Evolutionary conservation across 2,329 filamentous ascomycete species (phyloP), one percentile per base, ranked within the genome.

Genomic region (Mycogone perniciosa): DNA sequence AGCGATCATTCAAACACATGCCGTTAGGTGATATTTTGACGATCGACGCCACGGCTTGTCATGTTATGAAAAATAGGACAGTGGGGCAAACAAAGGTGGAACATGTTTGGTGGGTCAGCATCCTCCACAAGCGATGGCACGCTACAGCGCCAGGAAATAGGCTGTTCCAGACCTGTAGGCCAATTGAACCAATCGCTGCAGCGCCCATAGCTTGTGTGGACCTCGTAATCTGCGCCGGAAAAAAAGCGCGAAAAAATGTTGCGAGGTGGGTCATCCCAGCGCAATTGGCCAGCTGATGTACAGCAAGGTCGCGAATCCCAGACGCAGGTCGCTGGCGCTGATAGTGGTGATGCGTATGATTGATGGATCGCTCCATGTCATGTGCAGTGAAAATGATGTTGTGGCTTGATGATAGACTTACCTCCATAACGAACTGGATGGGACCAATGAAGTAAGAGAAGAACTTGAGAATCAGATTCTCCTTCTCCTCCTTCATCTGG

Each of bases 401-500:
- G 48, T 31, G 31, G 37, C 13, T 34, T 51, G 49, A 29, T 70
- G 30, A 45, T 13, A 51, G 30, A 47, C 81, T 65, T 68, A 85
- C 86, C 83, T 92, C 88, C 89, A 95, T 95, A 67, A 95, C 89
- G 71, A 92, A 92, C 68, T 95, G 89, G 59, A 95, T 92, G 27
- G 90, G 90, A 59, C 90, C 90, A 50, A 93, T 76, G 69, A 95
- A 95, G 75, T 88, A 93, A 61, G 79, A 77, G 63, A 82, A 70
- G 71, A 95, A 95, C 76, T 95, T 93, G 63, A 93, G 77, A 54
- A 91, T 71, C 52, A 90, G 64, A 64, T 91, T 95, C 71, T 90
- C 86, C 73, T 89, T 90, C 75, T 92, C 87, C 72, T 95, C 88
- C 72, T 88, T 90, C 87, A 95, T 89, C 68, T 89, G 84, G 68